Percentiles rank a stretch among this genome's conserved stretches.
These are phyloP conservation scores for Trichoderma harzianum DNA, from an alignment of 2,329 filamentous ascomycete genomes.

Conservation along the genomic window DNA sequence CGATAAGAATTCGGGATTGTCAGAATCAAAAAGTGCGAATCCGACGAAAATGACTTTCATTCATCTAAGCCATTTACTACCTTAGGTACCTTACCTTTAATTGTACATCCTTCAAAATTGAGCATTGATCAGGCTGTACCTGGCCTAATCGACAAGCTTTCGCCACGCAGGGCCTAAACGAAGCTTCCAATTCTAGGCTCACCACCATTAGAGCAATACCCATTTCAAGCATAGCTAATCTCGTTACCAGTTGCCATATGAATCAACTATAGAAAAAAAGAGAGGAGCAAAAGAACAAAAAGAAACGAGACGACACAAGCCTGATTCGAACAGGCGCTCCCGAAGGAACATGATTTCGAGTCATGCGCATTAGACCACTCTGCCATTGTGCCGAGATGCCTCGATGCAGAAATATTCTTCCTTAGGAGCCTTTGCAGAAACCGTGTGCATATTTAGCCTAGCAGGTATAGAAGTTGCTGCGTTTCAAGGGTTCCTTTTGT, in stretches of 20 bases:
- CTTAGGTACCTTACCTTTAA: neutral
- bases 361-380: constrained; percentile 21
- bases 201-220: neutral
- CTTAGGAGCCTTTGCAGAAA: neutral
- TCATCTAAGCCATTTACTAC: neutral
- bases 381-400: constrained; percentile 14
- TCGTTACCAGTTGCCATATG: neutral
- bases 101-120: neutral
- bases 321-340: constrained; percentile 19
- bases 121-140: neutral
- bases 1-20: neutral
- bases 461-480: neutral
- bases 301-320: neutral
- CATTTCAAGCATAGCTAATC: neutral
- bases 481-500: too few relatives aligned
- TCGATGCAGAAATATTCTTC: neutral
- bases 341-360: constrained; percentile 18
- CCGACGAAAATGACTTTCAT: neutral
- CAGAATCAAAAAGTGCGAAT: neutral
- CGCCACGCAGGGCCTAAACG: neutral
- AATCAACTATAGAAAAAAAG: neutral
- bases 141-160: neutral
- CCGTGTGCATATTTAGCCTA: neutral
- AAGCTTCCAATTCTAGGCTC: neutral
- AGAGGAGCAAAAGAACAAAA: neutral